Conservation (phyloP, 805 yeast genomes). For the Suhomyces sp. region DNA sequence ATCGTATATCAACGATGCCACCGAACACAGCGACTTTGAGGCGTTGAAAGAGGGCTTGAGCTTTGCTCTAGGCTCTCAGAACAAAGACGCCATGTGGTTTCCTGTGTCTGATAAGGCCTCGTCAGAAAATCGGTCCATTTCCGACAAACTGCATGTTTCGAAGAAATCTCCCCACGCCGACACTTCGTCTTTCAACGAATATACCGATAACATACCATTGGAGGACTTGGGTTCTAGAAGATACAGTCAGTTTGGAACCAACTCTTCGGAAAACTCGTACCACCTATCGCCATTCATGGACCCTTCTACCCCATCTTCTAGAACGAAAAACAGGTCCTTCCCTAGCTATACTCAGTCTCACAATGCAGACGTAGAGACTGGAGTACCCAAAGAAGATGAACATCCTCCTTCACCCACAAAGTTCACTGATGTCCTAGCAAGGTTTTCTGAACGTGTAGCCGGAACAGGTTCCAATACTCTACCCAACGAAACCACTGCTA, state of each 20-base stretch:
- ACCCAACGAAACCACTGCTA: background rate
- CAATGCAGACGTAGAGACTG: background rate
- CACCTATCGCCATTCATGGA: constrained; percentile 5
- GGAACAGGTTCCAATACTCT: constrained; percentile 20
- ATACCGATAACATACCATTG: constrained; percentile 18
- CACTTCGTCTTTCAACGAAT: background rate
- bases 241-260: background rate
- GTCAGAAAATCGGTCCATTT: background rate
- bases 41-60: constrained; percentile 32
- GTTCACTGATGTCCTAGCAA: constrained; percentile 22
- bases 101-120: constrained; percentile 14
- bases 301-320: background rate
- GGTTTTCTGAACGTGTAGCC: constrained; percentile 36
- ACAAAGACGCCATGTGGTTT: constrained; percentile 27
- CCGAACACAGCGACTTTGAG: constrained; percentile 26
- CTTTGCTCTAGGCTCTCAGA: constrained; percentile 31
- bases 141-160: background rate
- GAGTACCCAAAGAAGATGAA: constrained; percentile 3
- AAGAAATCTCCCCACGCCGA: background rate
- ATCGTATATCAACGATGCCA: constrained; percentile 23
- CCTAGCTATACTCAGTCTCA: background rate
- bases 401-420: constrained; percentile 18
- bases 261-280: background rate
- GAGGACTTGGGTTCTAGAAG: constrained; percentile 5
- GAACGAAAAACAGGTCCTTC: background rate